Conservation (phyloP, 2,329 filamentous ascomycete species). For the Neonectria coccinea region DNA sequence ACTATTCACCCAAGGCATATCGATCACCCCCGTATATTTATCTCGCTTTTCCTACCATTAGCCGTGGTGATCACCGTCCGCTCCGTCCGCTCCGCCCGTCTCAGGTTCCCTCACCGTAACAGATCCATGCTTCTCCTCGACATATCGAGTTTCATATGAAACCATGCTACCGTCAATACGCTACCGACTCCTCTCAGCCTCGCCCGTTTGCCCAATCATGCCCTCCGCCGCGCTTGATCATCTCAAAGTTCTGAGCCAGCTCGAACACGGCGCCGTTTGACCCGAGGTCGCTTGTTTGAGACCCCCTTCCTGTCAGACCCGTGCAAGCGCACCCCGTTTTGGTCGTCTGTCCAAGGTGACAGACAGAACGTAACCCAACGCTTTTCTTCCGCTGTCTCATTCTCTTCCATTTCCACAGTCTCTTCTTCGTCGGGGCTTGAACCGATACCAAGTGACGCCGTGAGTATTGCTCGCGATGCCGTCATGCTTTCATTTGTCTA, state of each 20-base stretch:
- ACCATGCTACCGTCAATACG: conserved; percentile 46
- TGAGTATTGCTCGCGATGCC: conserved; percentile 33
- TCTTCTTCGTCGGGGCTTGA: conserved; percentile 18
- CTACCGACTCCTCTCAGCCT: conserved; percentile 33
- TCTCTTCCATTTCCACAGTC: conserved; percentile 35
- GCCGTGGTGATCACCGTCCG: conserved; percentile 13
- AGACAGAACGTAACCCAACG: conserved; percentile 17
- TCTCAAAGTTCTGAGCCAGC: conserved; percentile 33
- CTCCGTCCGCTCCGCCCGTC: conserved; percentile 34
- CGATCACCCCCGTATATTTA: conserved; percentile 1
- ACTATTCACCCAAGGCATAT: conserved; percentile 13
- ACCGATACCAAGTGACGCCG: conserved; percentile 25
- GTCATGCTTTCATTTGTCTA: conserved; percentile 26
- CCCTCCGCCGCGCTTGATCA: conserved; percentile 25
- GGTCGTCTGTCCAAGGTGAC: conserved; percentile 21
- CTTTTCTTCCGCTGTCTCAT: conserved; percentile 31
- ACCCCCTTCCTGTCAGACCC: conserved; percentile 24
- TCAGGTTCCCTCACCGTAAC: conserved; percentile 40
- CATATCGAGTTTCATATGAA: conserved; percentile 61
- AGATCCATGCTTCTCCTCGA: conserved; percentile 50
- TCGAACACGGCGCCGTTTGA: conserved; percentile 47
- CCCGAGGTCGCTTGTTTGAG: conserved; percentile 39
- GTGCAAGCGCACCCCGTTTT: conserved; percentile 25
- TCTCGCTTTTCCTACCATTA: conserved; percentile 5
- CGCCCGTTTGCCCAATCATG: conserved; percentile 39